Conservation (phyloP, 345 rosid genomes). For the Syzygium grande region DNA sequence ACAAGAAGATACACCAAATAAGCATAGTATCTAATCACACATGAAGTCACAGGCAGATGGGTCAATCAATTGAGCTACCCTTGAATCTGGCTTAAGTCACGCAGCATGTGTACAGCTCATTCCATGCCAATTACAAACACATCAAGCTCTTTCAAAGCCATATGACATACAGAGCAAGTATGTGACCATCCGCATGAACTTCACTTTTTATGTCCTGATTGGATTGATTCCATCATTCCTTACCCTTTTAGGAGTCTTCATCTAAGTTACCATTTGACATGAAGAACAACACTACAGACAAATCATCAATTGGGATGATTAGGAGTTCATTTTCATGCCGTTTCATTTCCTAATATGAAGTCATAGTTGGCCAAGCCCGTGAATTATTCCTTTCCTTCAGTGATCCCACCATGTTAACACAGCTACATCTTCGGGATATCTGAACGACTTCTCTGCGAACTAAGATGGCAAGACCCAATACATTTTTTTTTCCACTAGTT, state of each 20-base stretch:
- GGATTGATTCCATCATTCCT: not conserved
- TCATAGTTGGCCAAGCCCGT: not conserved
- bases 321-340: not conserved
- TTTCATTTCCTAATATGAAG: not conserved
- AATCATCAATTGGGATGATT: not conserved
- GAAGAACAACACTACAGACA: not conserved
- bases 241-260: not conserved
- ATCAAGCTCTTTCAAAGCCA: not conserved
- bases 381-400: not conserved
- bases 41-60: not conserved
- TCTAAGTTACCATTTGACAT: not conserved
- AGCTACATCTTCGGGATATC: not conserved
- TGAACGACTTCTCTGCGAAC: not conserved
- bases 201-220: not conserved
- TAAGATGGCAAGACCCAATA: not conserved
- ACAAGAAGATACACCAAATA: not conserved
- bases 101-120: not conserved
- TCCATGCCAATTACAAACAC: not conserved
- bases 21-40: not conserved
- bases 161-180: not conserved
- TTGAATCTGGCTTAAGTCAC: not conserved
- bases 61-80: not conserved
- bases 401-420: not conserved
- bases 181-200: not conserved
- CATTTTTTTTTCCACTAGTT: not conserved